Base-by-base conservation (phyloP, 2,329 filamentous ascomycete genomes). In the Aspergillus transmontanensis region DNA sequence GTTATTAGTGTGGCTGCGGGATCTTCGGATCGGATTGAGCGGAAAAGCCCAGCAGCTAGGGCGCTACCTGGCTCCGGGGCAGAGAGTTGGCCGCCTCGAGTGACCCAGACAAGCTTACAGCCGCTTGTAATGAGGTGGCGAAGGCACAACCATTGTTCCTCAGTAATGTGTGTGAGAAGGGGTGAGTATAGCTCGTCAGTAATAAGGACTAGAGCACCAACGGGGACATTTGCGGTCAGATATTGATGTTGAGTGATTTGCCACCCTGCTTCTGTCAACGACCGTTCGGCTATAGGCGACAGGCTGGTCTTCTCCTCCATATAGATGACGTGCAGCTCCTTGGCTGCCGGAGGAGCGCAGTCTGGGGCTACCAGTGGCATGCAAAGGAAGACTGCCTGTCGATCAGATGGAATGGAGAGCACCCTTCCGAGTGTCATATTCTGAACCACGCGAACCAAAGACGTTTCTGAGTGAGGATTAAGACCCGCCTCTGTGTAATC, bases 61-160 rank as follows among this genome's bases (percentile, higher is more conserved):
- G 62, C 56, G 32, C 50, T 59, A 21, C 57, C 59, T 0, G 62
- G 59, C 28, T 64, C 36, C 10, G 21, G 45, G 1, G 56, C 59
- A 1, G 34, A 21, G 5, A 51, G 12, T 19, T 64, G 62, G 19
- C 39, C 56, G 4, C 62, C 62, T 11, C 50, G 34, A 11, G 62
- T 64, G 10, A 64, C 62, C 62, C 59, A 64, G 9, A 64, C 45
- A 4, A 64, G 26, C 14, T 54, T 62, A 26, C 59, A 57, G 10
- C 62, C 43, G 21, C 11, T 45, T 6, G 41, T 53, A 7, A 59
- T 57, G 1, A 62, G 56, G 0, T 30, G 36, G 14, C 28, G 48
- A 10, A 63, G 57, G 16, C 32, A 48, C n/a, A 48, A 6, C 61
- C 61, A 63, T 34, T 63, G 61, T 23, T 9, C 14, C 21, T 56